Evolutionary conservation across 2,329 filamentous ascomycete genomes (phyloP), one percentile per base, ranked within the genome.

Genomic region (Xylariales sp.): DNA sequence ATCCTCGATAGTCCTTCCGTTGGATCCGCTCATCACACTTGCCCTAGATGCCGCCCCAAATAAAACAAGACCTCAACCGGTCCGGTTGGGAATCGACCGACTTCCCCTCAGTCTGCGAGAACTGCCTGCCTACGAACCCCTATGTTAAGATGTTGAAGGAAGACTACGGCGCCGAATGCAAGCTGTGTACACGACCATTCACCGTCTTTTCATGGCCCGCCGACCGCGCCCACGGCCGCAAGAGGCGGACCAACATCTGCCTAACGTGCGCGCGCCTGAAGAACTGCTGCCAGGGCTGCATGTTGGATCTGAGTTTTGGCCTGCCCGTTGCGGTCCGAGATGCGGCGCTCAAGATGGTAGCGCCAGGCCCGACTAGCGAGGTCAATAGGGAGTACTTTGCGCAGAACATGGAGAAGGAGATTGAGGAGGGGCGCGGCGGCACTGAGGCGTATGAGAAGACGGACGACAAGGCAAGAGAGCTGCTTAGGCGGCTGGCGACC

Each of bases 121-220:
- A 83, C 59, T 98, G 93, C 62, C 78, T 98, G 2, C 90, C 91
- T 12, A 90, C 95, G 47, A 97, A 97, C 56, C 91, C 91, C 2
- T 98, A 95, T 58, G 93, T 98, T 31, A 93, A 97, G 66, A 97
- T 98, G 90, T 75, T 98, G 46, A 98, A 98, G 67, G 89, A 97
- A 60, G 91, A 98, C 63, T 83, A 94, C 57, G 93, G 89, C 55
- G 87, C 85, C 43, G 85, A 90, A 67, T 88, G 86, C 74, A 86
- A 86, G 70, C 71, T 86, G 51, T 98, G 93, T 66, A 97, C 91
- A 5, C 81, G 93, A 46, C 93, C 93, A 0, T 98, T 96, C 59
- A 97, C 93, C 19, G 78, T 97, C 40, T 98, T 98, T 63, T 81
- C 84, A 55, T 98, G 91, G 91, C 91, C 91, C 55, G 83, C 87